These are phyloP conservation scores for Sorghum bicolor DNA, from an alignment of 176 grass and related monocot genomes.

Conservation along the genomic window DNA sequence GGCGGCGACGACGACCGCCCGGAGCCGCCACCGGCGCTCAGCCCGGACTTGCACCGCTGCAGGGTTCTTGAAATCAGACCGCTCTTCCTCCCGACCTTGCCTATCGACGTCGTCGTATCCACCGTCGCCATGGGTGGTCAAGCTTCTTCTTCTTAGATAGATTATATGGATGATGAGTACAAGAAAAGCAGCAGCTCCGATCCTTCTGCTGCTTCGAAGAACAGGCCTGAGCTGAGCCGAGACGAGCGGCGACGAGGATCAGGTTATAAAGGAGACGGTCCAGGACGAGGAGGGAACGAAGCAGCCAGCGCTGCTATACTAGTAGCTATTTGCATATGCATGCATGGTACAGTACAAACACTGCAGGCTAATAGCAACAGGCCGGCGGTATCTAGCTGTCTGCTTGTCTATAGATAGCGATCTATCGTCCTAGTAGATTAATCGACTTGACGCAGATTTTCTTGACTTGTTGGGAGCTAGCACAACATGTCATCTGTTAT, in stretches of 20 bases:
- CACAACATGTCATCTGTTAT: background rate
- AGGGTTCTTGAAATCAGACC: constrained; percentile 54
- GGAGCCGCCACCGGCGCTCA: background rate
- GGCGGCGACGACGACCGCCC: constrained; percentile 1
- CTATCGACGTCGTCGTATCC: background rate
- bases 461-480: background rate
- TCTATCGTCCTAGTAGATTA: background rate
- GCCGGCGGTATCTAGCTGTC: background rate
- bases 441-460: background rate
- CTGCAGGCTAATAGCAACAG: background rate
- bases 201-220: background rate
- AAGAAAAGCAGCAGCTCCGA: background rate
- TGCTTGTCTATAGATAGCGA: background rate
- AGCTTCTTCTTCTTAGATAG: background rate
- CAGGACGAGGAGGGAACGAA: background rate
- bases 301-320: background rate
- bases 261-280: background rate
- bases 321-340: background rate
- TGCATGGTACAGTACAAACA: background rate
- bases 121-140: background rate
- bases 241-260: background rate
- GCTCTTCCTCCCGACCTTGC: constrained; percentile 38
- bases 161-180: background rate
- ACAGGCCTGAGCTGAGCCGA: background rate
- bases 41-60: constrained; percentile 47